phyloP scores from a whole-genome alignment of 192 early-diverging fungal genomes.

The Backusella australiensis region DNA sequence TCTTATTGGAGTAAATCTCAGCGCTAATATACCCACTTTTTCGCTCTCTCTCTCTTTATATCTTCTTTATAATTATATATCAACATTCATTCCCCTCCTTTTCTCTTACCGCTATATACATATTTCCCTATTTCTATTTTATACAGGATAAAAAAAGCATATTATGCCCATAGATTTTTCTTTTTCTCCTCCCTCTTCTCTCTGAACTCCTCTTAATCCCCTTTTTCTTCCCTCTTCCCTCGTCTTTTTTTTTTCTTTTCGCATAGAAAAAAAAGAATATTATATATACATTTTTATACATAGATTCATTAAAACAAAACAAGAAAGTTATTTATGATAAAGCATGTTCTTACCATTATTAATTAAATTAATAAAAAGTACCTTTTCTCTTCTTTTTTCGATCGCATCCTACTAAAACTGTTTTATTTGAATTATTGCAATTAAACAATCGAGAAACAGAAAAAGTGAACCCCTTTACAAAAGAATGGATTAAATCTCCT shows the following conservation, averaged over 20 bases:
- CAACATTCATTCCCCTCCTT: not conserved
- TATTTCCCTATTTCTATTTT: not conserved
- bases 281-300: not conserved
- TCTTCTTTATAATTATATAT: not conserved
- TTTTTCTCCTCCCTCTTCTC: not conserved
- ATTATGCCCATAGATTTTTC: not conserved
- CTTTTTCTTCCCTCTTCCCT: not conserved
- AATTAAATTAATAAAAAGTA: not conserved
- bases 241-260: not conserved
- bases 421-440: too few species aligned
- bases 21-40: not conserved
- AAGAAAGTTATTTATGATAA: not conserved
- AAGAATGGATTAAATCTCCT: not conserved
- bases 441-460: not conserved
- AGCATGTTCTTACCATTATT: not conserved
- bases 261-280: not conserved
- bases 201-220: not conserved
- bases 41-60: not conserved
- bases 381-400: not conserved
- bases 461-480: not conserved
- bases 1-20: slow-evolving; percentile 5
- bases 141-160: not conserved
- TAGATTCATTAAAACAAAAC: not conserved
- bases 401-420: too few species aligned
- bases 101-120: not conserved